Base-by-base conservation (phyloP, 129 eudicot genomes). In the Helichrysum umbraculigerum region DNA sequence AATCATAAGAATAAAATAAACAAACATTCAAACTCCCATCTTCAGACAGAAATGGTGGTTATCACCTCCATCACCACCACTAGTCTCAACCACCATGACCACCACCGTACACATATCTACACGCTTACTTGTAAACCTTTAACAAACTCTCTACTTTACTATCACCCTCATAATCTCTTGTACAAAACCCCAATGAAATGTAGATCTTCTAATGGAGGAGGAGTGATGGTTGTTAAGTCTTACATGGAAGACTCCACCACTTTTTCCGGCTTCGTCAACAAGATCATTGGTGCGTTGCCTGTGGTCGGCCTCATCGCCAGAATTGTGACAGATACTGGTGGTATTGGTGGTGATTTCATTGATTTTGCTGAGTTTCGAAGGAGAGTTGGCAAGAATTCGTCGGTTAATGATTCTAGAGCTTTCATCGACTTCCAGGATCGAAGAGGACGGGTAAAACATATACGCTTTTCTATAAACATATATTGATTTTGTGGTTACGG, bases 361-460 rank as follows among this genome's bases (percentile, higher is more conserved):
- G 98, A 94, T 78, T 94, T 94, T 59, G 98, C 98, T 0, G 98
- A 94, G 87, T 94, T 94, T 78, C 72, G 98, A 51, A 82, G 98
- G 70, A 77, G 96, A 76, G 96, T 94, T 4, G 98, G 98, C 12
- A 94, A 89, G 41, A 94, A 89, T 52, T 91, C 97, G 10, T 86
- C 97, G 22, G 85, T 94, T 25, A 91, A 84, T 78, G 98, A 94
- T 72, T 91, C 98, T 32, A 83, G 96, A 47, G 97, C 96, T 76
- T 83, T 94, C 74, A 76, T 78, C 19, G 96, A 91, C 34, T 89
- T 94, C 58, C 91, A 86, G 82, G 98, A 91, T 47, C 88, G 98
- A 30, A 70, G 90, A 63, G 98, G 98, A 78, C 54, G 62, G 96
- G 98, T 94, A 84, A 12, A 21, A 50, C 44, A 20, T 68, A 34